Percentiles rank a stretch among this genome's conserved stretches.
Conservation (phyloP, 2,329 filamentous ascomycete genomes). For the Falciphora oryzae region DNA sequence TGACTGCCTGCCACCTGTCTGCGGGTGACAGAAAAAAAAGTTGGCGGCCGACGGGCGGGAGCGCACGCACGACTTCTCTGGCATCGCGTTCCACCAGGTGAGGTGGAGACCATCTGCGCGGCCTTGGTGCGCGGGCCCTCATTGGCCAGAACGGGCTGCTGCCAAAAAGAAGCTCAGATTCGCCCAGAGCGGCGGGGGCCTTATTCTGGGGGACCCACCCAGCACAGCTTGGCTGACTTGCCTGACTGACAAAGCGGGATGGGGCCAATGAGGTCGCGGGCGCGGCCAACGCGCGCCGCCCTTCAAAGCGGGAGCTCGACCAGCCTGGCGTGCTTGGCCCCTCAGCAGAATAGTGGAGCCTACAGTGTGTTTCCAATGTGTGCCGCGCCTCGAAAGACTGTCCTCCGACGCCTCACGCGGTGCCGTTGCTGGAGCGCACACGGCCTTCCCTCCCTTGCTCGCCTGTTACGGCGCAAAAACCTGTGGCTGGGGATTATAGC, state of each 20-base stretch:
- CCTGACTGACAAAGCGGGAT: not conserved
- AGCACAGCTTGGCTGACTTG: not conserved
- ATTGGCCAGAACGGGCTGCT: not conserved
- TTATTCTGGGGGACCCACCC: not conserved
- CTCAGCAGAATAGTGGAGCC: not conserved
- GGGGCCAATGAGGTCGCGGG: not conserved
- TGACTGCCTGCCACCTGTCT: constrained; percentile 1
- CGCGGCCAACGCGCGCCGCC: not conserved
- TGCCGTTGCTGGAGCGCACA: not conserved
- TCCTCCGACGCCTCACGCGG: not conserved
- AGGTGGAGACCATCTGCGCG: too few species aligned
- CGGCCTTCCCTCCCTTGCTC: not conserved
- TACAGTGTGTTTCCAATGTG: not conserved
- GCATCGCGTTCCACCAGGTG: not conserved
- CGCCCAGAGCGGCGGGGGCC: too few species aligned
- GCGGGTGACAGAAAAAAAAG: not conserved
- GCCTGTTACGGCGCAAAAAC: not conserved
- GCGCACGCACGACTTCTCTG: too few species aligned
- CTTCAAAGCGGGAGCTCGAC: not conserved
- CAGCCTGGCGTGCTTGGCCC: not conserved
- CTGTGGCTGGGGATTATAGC: not conserved
- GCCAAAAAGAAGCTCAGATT: not conserved
- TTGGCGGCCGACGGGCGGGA: not conserved
- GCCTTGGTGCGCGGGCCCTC: not conserved
- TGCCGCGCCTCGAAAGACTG: not conserved